A percentile compares a stretch with the other conserved stretches of the same genome.
Evolutionary conservation across 768 basidiomycete genomes (phyloP).

Genomic region (Auriscalpium microsporum): DNA sequence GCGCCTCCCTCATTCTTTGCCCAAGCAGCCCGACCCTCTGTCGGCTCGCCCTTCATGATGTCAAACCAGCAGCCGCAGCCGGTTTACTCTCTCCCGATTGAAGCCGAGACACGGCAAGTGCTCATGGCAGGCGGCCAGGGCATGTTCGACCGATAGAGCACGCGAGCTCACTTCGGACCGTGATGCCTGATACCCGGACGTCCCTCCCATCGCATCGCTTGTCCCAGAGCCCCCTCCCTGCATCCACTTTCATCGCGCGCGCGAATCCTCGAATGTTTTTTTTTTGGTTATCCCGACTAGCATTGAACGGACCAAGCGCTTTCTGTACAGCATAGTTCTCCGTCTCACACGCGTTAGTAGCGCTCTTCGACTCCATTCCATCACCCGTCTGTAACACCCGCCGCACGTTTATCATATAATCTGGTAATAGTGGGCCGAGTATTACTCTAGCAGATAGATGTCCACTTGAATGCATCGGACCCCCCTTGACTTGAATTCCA

Average conservation of each 20-base stretch:
- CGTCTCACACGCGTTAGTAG: too few relatives aligned
- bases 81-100: neutral
- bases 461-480: neutral
- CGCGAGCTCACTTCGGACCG: neutral
- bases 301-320: too few relatives aligned
- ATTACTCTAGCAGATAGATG: too few relatives aligned
- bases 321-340: too few relatives aligned
- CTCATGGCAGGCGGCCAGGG: constrained; percentile 12
- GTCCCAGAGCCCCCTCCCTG: neutral
- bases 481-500: neutral
- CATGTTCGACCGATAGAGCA: constrained; percentile 5
- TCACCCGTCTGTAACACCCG: too few relatives aligned
- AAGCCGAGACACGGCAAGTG: constrained; percentile 10
- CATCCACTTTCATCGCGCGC: too few relatives aligned
- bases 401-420: too few relatives aligned
- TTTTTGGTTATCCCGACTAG: too few relatives aligned
- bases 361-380: too few relatives aligned
- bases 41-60: constrained; percentile 11
- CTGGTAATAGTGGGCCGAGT: too few relatives aligned
- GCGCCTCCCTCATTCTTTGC: constrained; percentile 10
- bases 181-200: neutral
- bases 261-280: too few relatives aligned
- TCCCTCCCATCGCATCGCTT: neutral
- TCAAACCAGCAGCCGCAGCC: constrained; percentile 9
- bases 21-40: constrained; percentile 7